phyloP scores from a whole-genome alignment of 1,139 yeast species.

The Blastobotrys elegans region DNA sequence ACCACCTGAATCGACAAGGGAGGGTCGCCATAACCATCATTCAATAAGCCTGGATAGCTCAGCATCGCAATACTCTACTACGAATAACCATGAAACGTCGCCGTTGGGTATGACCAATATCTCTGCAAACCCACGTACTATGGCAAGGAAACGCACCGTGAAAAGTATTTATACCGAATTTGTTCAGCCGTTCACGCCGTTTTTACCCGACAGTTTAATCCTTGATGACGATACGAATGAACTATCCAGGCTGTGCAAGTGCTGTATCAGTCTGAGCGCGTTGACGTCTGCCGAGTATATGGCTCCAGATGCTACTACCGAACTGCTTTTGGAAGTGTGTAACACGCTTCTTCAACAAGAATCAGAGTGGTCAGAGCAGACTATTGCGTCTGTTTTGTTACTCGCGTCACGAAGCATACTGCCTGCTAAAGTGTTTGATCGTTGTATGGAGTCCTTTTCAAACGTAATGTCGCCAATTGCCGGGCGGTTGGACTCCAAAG shows the following conservation, averaged over 20 bases:
- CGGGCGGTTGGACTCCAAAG: constrained; percentile 4
- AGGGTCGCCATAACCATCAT: too few relatives aligned
- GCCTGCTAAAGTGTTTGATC: constrained; percentile 3
- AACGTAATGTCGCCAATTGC: constrained; percentile 6
- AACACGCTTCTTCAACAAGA: constrained; percentile 17
- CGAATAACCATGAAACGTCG: neutral
- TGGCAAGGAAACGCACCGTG: constrained; percentile 8
- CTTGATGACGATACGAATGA: constrained; percentile 8
- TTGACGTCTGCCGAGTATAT: constrained; percentile 17
- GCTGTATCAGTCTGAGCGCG: constrained; percentile 20
- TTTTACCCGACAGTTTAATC: constrained; percentile 11
- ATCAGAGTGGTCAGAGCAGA: constrained; percentile 14
- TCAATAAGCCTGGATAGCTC: too few relatives aligned
- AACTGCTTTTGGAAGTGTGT: constrained; percentile 16
- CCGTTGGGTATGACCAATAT: constrained; percentile 12
- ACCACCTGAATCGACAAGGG: neutral
- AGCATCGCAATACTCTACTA: too few relatives aligned
- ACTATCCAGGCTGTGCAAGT: constrained; percentile 16
- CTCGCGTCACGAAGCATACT: constrained; percentile 9
- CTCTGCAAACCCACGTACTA: constrained; percentile 3
- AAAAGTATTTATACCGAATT: constrained; percentile 17
- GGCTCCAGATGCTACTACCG: constrained; percentile 17
- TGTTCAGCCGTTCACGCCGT: constrained; percentile 21
- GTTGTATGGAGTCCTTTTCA: constrained; percentile 3
- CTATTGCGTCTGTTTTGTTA: constrained; percentile 16